Evolutionary conservation across 2,329 filamentous ascomycete genomes (phyloP).

Genomic region (Penicillium verrucosum): DNA sequence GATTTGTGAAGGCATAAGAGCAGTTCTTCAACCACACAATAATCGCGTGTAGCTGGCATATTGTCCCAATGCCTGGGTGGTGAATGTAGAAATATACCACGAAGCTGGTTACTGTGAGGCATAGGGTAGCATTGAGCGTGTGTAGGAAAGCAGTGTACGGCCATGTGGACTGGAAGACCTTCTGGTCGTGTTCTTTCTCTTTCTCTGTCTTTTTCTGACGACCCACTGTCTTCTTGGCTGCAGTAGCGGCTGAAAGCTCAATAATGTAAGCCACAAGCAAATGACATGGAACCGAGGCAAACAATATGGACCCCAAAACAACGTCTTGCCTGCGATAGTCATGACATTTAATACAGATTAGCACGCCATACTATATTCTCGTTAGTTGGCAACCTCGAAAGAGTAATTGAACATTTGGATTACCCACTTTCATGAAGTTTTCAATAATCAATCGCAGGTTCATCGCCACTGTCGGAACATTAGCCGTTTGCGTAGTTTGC

Average conservation of each 20-base stretch:
- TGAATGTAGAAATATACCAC: constrained; percentile 89
- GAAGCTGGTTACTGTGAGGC: constrained; percentile 74
- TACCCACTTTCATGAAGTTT: constrained; percentile 81
- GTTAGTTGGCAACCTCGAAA: neutral
- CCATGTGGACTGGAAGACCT: constrained; percentile 72
- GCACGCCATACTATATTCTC: constrained; percentile 74
- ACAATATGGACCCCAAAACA: constrained; percentile 71
- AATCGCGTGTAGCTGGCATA: constrained; percentile 86
- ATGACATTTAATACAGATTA: constrained; percentile 88
- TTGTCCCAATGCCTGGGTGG: constrained; percentile 87
- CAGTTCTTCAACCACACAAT: constrained; percentile 95
- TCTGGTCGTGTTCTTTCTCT: constrained; percentile 58
- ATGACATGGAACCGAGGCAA: constrained; percentile 84
- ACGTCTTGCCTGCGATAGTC: constrained; percentile 79
- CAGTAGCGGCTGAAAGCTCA: constrained; percentile 75
- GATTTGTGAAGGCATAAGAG: constrained; percentile 94
- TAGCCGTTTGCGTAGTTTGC: neutral
- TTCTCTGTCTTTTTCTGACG: constrained; percentile 57
- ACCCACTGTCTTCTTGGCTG: constrained; percentile 67
- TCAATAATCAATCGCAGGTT: constrained; percentile 94
- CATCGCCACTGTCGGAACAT: constrained; percentile 65
- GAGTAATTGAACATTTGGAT: neutral
- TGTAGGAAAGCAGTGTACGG: constrained; percentile 75
- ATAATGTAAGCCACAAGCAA: constrained; percentile 87
- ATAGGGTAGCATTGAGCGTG: constrained; percentile 76